Percentiles rank a stretch among this genome's conserved stretches.
phyloP scores from a whole-genome alignment of 2,329 filamentous ascomycete genomes.

The Albifimbria verrucaria region DNA sequence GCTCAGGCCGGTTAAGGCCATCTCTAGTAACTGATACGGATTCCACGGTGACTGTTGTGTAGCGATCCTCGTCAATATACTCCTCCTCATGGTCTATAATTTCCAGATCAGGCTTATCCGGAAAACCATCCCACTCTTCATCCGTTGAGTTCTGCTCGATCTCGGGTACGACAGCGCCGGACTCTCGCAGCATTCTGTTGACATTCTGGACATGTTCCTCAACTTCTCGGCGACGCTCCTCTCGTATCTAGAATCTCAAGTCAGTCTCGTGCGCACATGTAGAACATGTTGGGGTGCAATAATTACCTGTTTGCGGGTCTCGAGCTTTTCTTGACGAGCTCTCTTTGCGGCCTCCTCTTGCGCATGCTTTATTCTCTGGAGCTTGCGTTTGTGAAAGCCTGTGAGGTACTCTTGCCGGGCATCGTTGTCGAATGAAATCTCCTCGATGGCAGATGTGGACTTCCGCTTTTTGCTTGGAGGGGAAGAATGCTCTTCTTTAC shows the following conservation, averaged over 20 bases:
- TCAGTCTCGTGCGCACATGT: neutral
- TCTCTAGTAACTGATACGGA: constrained; percentile 77
- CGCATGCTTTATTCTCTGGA: constrained; percentile 78
- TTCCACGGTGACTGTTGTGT: constrained; percentile 92
- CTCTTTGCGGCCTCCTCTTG: constrained; percentile 76
- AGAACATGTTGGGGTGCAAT: neutral
- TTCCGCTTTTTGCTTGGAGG: constrained; percentile 67
- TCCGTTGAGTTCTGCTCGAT: constrained; percentile 35
- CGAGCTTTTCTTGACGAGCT: constrained; percentile 73
- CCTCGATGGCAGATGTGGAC: constrained; percentile 59
- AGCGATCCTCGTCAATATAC: constrained; percentile 94
- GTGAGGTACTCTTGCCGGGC: constrained; percentile 86
- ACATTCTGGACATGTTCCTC: constrained; percentile 78
- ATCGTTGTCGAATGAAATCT: constrained; percentile 79
- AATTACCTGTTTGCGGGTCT: constrained; percentile 70
- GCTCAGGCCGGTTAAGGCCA: constrained; percentile 58
- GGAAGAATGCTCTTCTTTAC: constrained; percentile 56
- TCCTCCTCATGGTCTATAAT: constrained; percentile 81
- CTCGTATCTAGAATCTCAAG: constrained; percentile 60
- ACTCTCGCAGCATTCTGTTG: constrained; percentile 64
- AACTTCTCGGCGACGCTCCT: constrained; percentile 77
- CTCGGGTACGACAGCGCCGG: constrained; percentile 41
- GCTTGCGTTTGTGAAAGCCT: constrained; percentile 94
- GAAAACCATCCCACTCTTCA: constrained; percentile 65
- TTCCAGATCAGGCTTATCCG: constrained; percentile 44